Percentiles rank a stretch among this genome's conserved stretches.
Evolutionary conservation across 768 basidiomycete genomes (phyloP).

Genomic region (Strobilomyces confusus): DNA sequence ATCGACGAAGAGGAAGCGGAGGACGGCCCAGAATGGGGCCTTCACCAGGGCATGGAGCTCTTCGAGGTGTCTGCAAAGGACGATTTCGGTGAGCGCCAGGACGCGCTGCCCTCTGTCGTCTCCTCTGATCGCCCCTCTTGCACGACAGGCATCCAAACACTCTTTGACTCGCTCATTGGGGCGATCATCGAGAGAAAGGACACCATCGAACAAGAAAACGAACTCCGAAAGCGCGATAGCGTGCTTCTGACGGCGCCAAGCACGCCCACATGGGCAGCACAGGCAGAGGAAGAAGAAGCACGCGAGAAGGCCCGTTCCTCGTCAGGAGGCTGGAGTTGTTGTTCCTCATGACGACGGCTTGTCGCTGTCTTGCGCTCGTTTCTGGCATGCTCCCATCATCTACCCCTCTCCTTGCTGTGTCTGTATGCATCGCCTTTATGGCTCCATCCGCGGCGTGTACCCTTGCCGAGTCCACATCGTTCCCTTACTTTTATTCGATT

Average conservation of each 20-base stretch:
- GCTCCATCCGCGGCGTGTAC: conserved; percentile 22
- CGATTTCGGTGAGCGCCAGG: conserved; percentile 52
- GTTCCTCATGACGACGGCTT: conserved; percentile 40
- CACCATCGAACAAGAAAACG: conserved; percentile 76
- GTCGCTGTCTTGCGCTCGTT: conserved; percentile 9
- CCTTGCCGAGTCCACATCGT: conserved; percentile 10
- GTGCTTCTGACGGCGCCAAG: conserved; percentile 64
- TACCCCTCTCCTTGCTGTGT: conserved; percentile 24
- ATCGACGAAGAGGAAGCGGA: conserved; percentile 58
- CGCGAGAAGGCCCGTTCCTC: conserved; percentile 45
- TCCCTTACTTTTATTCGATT: conserved; percentile 29
- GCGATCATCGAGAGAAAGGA: conserved; percentile 79
- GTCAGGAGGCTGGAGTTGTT: conserved; percentile 64
- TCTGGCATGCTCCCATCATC: conserved; percentile 21
- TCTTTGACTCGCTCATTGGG: conserved; percentile 77
- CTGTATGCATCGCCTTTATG: conserved; percentile 24
- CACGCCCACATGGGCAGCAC: conserved; percentile 72
- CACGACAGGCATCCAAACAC: conserved; percentile 64
- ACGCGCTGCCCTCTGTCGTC: conserved; percentile 3
- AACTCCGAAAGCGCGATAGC: conserved; percentile 76
- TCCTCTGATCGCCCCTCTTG: conserved; percentile 7
- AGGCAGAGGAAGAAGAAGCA: conserved; percentile 78
- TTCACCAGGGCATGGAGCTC: conserved; percentile 79
- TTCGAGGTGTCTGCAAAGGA: conserved; percentile 93
- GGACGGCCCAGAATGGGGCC: conserved; percentile 64